These are phyloP conservation scores for Monosporozyma siamensis DNA, from an alignment of 805 yeast genomes.

Conservation along the genomic window DNA sequence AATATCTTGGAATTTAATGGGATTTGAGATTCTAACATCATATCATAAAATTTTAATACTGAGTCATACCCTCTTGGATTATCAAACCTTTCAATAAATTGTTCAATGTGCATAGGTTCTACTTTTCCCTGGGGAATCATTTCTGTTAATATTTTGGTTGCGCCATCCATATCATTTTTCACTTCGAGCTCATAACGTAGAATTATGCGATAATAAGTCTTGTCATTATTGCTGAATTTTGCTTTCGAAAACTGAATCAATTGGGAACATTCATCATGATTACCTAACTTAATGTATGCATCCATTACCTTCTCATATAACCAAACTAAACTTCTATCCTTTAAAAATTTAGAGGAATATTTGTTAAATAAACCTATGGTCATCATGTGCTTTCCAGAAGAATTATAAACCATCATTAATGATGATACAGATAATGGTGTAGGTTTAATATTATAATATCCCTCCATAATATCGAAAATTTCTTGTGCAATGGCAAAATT, in stretches of 20 bases:
- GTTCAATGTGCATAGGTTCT: conserved; percentile 20
- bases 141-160: conserved; percentile 16
- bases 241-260: conserved; percentile 12
- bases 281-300: conserved; percentile 15
- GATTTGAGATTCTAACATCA: conserved; percentile 17
- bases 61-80: conserved; percentile 20
- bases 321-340: conserved; percentile 5
- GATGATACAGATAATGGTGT: conserved; percentile 20
- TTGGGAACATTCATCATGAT: conserved; percentile 13
- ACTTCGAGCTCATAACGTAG: conserved; percentile 12
- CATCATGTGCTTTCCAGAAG: conserved; percentile 14
- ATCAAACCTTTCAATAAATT: conserved; percentile 27
- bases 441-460: conserved; percentile 23
- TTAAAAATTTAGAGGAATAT: conserved; percentile 4
- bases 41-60: conserved; percentile 21
- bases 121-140: conserved; percentile 13
- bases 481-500: conserved; percentile 25
- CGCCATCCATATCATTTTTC: conserved; percentile 15
- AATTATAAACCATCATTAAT: conserved; percentile 23
- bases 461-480: conserved; percentile 24
- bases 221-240: conserved; percentile 9
- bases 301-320: conserved; percentile 19
- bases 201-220: conserved; percentile 20
- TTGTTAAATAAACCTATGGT: conserved; percentile 17
- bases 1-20: conserved; percentile 24